phyloP scores from a whole-genome alignment of 495 filamentous ascomycete genomes.

The Letharia columbiana region DNA sequence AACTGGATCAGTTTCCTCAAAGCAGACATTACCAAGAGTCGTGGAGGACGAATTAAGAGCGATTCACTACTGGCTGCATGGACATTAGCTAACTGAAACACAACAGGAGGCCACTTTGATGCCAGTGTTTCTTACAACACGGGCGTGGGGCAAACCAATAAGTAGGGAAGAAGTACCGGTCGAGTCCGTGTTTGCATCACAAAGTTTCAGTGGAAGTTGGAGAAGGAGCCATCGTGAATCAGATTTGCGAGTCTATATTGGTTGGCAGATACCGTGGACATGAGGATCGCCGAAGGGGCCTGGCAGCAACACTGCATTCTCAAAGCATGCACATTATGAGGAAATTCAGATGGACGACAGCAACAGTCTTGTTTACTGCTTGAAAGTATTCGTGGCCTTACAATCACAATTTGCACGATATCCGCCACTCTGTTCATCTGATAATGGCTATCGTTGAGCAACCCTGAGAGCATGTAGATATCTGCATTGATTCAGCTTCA shows the following conservation, averaged over 20 bases:
- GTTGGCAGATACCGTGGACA: not conserved
- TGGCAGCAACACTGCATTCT: not conserved
- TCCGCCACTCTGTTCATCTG: not conserved
- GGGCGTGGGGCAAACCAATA: not conserved
- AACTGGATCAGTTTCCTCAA: conserved; percentile 5
- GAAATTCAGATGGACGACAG: not conserved
- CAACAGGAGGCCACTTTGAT: not conserved
- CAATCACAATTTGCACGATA: not conserved
- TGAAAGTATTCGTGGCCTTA: not conserved
- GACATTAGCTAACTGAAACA: not conserved
- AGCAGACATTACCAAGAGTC: not conserved
- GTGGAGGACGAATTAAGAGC: not conserved
- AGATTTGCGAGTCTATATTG: not conserved
- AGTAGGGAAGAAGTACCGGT: not conserved
- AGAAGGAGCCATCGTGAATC: not conserved
- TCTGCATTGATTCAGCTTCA: not conserved
- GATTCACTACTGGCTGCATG: not conserved
- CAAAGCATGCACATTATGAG: not conserved
- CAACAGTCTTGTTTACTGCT: not conserved
- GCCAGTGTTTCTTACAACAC: not conserved
- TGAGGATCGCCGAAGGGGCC: not conserved
- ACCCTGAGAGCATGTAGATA: not conserved
- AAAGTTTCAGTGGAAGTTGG: not conserved
- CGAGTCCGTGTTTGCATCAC: not conserved
- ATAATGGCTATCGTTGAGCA: not conserved